Conservation (phyloP, 768 basidiomycete species). For the Hemileccinum rubropunctum region DNA sequence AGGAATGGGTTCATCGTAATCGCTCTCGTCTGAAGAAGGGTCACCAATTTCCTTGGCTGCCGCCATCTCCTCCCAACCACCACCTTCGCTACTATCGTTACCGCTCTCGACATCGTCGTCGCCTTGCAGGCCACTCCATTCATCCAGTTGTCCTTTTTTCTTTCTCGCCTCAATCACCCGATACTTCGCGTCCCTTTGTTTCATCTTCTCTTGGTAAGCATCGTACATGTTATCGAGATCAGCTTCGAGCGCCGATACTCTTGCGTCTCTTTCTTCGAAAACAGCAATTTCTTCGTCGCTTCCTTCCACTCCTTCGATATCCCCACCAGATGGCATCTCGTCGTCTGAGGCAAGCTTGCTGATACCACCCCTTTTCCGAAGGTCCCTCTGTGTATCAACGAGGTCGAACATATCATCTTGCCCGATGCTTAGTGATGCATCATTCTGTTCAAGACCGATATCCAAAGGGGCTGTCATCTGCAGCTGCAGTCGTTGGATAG, state of each 20-base stretch:
- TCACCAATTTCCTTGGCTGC: slow-evolving; percentile 48
- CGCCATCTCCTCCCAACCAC: slow-evolving; percentile 72
- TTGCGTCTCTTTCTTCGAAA: slow-evolving; percentile 64
- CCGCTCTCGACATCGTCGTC: slow-evolving; percentile 40
- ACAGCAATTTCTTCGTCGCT: slow-evolving; percentile 48
- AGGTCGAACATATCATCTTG: slow-evolving; percentile 91
- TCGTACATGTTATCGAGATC: slow-evolving; percentile 90
- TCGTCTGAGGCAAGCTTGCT: slow-evolving; percentile 39
- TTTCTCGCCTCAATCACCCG: slow-evolving; percentile 76
- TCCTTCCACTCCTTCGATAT: slow-evolving; percentile 25
- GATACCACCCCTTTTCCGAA: slow-evolving; percentile 40
- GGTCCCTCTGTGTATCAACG: slow-evolving; percentile 51
- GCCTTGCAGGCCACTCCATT: slow-evolving; percentile 73
- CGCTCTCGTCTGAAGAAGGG: slow-evolving; percentile 53
- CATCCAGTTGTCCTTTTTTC: slow-evolving; percentile 71
- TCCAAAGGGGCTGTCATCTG: slow-evolving; percentile 98
- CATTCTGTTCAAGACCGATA: slow-evolving; percentile 84
- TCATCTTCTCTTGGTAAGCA: slow-evolving; percentile 74
- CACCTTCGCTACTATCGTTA: slow-evolving; percentile 42
- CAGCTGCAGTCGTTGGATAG: slow-evolving; percentile 92
- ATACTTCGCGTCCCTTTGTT: slow-evolving; percentile 84
- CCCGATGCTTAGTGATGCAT: slow-evolving; percentile 66
- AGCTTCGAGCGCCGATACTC: slow-evolving; percentile 65
- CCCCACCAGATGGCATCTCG: slow-evolving; percentile 44
- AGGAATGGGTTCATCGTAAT: slow-evolving; percentile 32